These are phyloP conservation scores for Venturia asperata DNA, from an alignment of 2,329 filamentous ascomycete species.

Conservation along the genomic window DNA sequence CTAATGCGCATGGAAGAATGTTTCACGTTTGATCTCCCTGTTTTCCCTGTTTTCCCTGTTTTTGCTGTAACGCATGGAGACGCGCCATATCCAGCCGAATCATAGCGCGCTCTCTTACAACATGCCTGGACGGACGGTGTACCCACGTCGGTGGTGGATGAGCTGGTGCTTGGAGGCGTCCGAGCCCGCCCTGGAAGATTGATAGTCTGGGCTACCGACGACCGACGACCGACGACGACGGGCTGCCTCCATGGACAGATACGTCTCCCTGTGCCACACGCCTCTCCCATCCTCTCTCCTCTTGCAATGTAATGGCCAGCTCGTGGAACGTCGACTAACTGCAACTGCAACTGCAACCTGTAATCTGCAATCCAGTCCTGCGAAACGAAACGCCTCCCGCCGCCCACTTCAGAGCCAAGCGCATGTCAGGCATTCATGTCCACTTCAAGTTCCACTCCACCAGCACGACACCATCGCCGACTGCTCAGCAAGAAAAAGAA, in stretches of 20 bases:
- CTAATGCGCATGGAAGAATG: not conserved
- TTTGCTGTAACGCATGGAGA: not conserved
- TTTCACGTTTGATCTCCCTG: not conserved
- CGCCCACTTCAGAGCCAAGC: not conserved
- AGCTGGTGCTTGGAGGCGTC: not conserved
- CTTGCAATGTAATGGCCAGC: constrained; percentile 1
- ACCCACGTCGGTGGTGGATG: not conserved
- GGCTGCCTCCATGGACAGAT: not conserved
- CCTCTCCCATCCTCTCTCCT: not conserved
- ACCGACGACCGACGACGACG: not conserved
- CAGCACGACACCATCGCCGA: not conserved
- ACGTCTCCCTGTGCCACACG: not conserved
- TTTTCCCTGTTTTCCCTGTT: too few species aligned
- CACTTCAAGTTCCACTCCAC: not conserved
- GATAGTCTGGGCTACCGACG: not conserved
- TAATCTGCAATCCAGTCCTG: not conserved
- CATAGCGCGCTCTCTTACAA: not conserved
- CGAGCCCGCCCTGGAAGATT: too few species aligned
- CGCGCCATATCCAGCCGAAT: not conserved
- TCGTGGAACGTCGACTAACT: not conserved
- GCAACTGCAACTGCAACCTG: not conserved
- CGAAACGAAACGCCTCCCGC: not conserved
- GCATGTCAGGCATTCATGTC: not conserved
- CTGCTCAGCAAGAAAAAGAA: not conserved
- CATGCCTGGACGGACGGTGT: not conserved